These are phyloP conservation scores for Colletotrichum caudatum DNA, from an alignment of 2,329 filamentous ascomycete genomes.

Conservation along the genomic window DNA sequence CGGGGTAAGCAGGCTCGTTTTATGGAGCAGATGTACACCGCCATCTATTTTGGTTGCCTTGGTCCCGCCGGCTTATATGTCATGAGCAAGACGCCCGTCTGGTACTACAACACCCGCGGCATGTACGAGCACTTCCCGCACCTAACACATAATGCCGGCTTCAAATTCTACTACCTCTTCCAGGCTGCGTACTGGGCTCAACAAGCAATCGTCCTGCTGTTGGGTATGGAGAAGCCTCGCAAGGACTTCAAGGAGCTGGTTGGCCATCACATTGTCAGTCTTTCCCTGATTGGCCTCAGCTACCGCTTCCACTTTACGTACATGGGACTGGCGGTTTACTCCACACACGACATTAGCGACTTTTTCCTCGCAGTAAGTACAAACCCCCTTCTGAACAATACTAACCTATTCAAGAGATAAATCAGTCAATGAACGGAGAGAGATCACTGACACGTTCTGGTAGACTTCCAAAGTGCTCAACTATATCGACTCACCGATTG, in stretches of 20 bases:
- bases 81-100: constrained; percentile 90
- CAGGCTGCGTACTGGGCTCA: constrained; percentile 96
- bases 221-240: constrained; percentile 90
- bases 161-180: constrained; percentile 97
- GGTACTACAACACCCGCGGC: constrained; percentile 92
- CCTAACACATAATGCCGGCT: constrained; percentile 78
- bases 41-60: constrained; percentile 86
- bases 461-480: constrained; percentile 92
- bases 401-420: not conserved
- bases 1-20: constrained; percentile 87
- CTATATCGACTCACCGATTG: constrained; percentile 84
- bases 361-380: constrained; percentile 89
- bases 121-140: constrained; percentile 95
- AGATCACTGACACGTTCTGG: constrained; percentile 35
- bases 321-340: constrained; percentile 92
- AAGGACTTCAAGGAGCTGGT: constrained; percentile 97
- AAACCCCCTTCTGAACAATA: not conserved
- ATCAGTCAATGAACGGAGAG: not conserved
- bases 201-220: constrained; percentile 87
- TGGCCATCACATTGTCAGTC: constrained; percentile 89
- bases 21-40: constrained; percentile 97
- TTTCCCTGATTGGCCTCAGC: constrained; percentile 84
- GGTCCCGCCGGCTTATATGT: constrained; percentile 89
- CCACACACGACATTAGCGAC: constrained; percentile 93
- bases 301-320: constrained; percentile 98